phyloP scores from a whole-genome alignment of 805 yeast genomes.

The Kregervanrija delftensis region DNA sequence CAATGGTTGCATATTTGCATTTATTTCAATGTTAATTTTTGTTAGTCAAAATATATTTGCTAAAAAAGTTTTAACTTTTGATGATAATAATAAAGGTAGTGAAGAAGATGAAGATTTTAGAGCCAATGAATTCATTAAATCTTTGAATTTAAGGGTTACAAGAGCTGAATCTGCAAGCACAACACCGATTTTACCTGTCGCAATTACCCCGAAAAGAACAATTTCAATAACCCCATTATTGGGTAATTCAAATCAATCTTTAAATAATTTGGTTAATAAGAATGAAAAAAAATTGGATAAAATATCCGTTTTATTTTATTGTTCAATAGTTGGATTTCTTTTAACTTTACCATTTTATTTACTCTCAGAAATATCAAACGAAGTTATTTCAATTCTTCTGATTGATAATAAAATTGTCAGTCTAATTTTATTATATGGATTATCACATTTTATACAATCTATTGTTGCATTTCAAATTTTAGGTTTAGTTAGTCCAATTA shows the following conservation, averaged over 20 bases:
- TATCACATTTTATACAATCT: constrained; percentile 65
- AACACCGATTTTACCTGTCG: constrained; percentile 28
- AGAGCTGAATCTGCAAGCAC: constrained; percentile 28
- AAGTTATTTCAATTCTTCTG: constrained; percentile 28
- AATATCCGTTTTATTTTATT: constrained; percentile 62
- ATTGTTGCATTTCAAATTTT: constrained; percentile 70
- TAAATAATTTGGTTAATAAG: constrained; percentile 17
- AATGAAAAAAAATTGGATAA: constrained; percentile 50
- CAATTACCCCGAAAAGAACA: constrained; percentile 22
- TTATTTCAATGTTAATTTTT: constrained; percentile 56
- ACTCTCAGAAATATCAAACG: constrained; percentile 41
- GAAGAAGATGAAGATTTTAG: constrained; percentile 15
- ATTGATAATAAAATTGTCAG: constrained; percentile 21
- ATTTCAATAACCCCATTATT: constrained; percentile 20
- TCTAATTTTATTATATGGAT: constrained; percentile 53
- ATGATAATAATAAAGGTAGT: constrained; percentile 15
- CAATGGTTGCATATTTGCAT: constrained; percentile 44
- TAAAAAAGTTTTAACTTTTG: constrained; percentile 58
- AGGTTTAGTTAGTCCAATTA: constrained; percentile 67
- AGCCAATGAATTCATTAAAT: constrained; percentile 21
- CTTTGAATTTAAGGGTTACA: constrained; percentile 23
- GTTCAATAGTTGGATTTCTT: constrained; percentile 61
- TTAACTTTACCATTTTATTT: constrained; percentile 65
- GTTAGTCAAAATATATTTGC: constrained; percentile 78
- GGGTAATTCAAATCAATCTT: constrained; percentile 18